Conservation (phyloP, 2,329 filamentous ascomycete species). For the Phaeosphaeriaceae sp. region DNA sequence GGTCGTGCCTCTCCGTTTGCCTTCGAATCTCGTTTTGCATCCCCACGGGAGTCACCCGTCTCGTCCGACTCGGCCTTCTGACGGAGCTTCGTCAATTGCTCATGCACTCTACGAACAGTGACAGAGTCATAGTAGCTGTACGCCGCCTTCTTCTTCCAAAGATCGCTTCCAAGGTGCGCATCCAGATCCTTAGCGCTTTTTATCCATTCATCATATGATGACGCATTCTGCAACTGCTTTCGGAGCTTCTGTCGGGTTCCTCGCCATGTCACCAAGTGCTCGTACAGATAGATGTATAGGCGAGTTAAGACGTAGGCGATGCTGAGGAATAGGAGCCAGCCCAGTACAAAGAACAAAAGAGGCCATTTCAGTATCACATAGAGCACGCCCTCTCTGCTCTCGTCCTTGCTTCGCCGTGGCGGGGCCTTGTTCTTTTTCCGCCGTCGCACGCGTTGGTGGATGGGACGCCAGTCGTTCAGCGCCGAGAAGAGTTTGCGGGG, state of each 20-base stretch:
- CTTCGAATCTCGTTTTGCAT: slow-evolving; percentile 17
- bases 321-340: slow-evolving; percentile 79
- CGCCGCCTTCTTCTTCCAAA: slow-evolving; percentile 77
- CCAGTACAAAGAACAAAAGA: slow-evolving; percentile 77
- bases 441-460: slow-evolving; percentile 72
- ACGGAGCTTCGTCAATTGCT: slow-evolving; percentile 74
- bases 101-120: slow-evolving; percentile 78
- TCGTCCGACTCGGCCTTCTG: slow-evolving; percentile 63
- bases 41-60: slow-evolving; percentile 39
- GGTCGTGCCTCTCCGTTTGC: slow-evolving; percentile 52
- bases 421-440: slow-evolving; percentile 46
- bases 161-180: slow-evolving; percentile 77
- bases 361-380: slow-evolving; percentile 94
- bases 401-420: slow-evolving; percentile 70
- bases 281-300: slow-evolving; percentile 90
- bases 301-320: slow-evolving; percentile 80
- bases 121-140: slow-evolving; percentile 86
- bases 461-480: slow-evolving; percentile 93
- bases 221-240: slow-evolving; percentile 72
- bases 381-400: slow-evolving; percentile 91
- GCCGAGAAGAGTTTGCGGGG: slow-evolving; percentile 75
- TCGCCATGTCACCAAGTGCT: slow-evolving; percentile 89
- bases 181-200: slow-evolving; percentile 80
- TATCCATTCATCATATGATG: slow-evolving; percentile 84
- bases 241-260: slow-evolving; percentile 77